phyloP scores from a whole-genome alignment of 2,329 filamentous ascomycete species.

The Microcera coccophila region DNA sequence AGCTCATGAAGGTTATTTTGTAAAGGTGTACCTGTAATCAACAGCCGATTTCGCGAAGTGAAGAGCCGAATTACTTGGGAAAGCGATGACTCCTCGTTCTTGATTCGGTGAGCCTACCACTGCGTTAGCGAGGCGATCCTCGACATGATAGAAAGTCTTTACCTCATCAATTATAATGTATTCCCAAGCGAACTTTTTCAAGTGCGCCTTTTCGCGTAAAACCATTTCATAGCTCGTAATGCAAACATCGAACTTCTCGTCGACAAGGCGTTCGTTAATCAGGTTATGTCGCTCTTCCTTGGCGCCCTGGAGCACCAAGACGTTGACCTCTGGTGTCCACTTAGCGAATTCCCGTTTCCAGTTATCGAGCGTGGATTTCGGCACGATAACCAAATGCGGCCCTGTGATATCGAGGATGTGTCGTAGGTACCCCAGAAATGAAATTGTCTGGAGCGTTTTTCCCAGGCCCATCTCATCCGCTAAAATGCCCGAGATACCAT shows the following conservation, averaged over 20 bases:
- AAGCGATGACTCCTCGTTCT: slow-evolving; percentile 96
- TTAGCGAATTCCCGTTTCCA: slow-evolving; percentile 92
- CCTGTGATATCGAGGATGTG: slow-evolving; percentile 87
- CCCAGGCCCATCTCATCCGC: slow-evolving; percentile 98
- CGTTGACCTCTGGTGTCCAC: slow-evolving; percentile 95
- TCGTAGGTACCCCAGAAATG: slow-evolving; percentile 90
- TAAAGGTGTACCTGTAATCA: slow-evolving; percentile 94
- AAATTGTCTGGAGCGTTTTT: slow-evolving; percentile 96
- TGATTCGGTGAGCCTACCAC: slow-evolving; percentile 88
- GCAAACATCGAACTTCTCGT: slow-evolving; percentile 95
- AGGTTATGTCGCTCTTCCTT: slow-evolving; percentile 88
- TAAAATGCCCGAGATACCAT: slow-evolving; percentile 95
- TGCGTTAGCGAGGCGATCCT: slow-evolving; percentile 12
- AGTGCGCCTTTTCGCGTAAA: slow-evolving; percentile 83
- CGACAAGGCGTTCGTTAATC: slow-evolving; percentile 86
- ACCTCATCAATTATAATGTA: slow-evolving; percentile 99
- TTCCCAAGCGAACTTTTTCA: slow-evolving; percentile 99
- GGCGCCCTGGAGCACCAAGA: slow-evolving; percentile 87
- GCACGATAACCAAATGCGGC: slow-evolving; percentile 86
- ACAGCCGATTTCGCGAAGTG: slow-evolving; percentile 86
- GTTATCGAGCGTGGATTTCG: slow-evolving; percentile 96
- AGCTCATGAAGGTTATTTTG: slow-evolving; percentile 98
- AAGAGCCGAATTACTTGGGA: slow-evolving; percentile 96
- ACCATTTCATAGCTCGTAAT: slow-evolving; percentile 99
- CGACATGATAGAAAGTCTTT: no score